Conservation (phyloP, 2,329 filamentous ascomycete genomes). For the Cladobotryum protrusum region DNA sequence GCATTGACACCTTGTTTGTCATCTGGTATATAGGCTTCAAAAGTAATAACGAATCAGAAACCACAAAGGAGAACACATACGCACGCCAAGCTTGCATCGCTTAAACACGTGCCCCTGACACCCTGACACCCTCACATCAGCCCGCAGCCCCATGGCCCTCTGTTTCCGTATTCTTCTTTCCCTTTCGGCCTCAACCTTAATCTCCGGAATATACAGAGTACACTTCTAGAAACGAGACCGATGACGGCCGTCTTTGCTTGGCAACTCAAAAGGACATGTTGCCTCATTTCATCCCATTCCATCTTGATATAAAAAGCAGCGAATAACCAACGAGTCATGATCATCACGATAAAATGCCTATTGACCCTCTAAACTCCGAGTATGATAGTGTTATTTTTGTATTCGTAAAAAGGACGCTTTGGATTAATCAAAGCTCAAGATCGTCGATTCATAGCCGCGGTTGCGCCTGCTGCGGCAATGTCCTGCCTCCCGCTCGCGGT, state of each 20-base stretch:
- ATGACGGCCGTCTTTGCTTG: neutral
- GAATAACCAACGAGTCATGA: conserved; percentile 15
- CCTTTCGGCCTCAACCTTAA: neutral
- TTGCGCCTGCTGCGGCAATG: conserved; percentile 52
- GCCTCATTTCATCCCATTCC: neutral
- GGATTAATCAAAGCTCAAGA: conserved; percentile 21
- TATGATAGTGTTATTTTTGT: conserved; percentile 6
- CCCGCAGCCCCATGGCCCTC: too few relatives aligned
- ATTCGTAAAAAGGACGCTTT: conserved; percentile 6
- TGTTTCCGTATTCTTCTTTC: neutral
- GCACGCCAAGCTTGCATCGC: neutral
- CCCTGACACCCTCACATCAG: neutral
- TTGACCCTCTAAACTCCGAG: conserved; percentile 12
- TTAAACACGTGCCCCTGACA: neutral
- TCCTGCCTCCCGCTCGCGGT: conserved; percentile 54
- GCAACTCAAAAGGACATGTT: neutral
- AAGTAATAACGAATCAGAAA: neutral
- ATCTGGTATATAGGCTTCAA: neutral
- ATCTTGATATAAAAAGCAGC: conserved; percentile 1
- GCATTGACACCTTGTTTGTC: neutral
- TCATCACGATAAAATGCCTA: conserved; percentile 13
- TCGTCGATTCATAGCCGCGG: conserved; percentile 53
- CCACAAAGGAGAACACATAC: neutral
- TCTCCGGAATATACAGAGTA: too few relatives aligned
- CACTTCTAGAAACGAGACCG: too few relatives aligned